Evolutionary conservation across 2,329 filamentous ascomycete species (phyloP).

Genomic region (Fusarium pseudograminearum): DNA sequence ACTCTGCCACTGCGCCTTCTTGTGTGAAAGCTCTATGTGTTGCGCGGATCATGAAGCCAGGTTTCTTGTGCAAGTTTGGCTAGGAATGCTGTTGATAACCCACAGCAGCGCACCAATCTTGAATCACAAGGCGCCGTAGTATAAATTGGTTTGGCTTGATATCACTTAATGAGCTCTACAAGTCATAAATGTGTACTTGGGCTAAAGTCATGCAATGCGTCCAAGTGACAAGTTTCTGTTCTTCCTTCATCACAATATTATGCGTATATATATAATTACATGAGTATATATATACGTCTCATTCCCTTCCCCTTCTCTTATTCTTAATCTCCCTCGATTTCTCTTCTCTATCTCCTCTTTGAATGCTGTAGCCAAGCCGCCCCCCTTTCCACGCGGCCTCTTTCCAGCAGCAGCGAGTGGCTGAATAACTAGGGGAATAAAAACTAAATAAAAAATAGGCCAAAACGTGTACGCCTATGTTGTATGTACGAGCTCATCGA

Average conservation of each 20-base stretch:
- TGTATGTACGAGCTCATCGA: constrained; percentile 15
- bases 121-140: background rate
- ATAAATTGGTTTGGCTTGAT: background rate
- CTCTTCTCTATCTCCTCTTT: constrained; percentile 12
- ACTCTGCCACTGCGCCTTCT: constrained; percentile 37
- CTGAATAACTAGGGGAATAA: background rate
- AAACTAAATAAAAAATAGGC: constrained; percentile 12
- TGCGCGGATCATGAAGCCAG: accelerated
- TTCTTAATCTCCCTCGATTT: background rate
- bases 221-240: constrained; percentile 26
- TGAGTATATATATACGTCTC: constrained; percentile 37
- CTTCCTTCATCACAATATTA: constrained; percentile 37
- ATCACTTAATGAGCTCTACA: background rate
- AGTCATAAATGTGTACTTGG: background rate
- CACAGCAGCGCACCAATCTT: background rate
- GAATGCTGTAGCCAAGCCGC: background rate
- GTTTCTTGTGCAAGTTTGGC: background rate
- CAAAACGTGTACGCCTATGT: constrained; percentile 34
- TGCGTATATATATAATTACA: constrained; percentile 41
- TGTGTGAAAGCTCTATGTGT: background rate
- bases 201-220: background rate
- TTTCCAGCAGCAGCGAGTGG: background rate
- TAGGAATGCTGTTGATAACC: background rate
- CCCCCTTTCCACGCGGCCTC: background rate
- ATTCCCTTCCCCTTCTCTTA: background rate